Percentiles rank a stretch among this genome's conserved stretches.
Conservation (phyloP, 331 rosid genomes). For the Telfairia occidentalis region DNA sequence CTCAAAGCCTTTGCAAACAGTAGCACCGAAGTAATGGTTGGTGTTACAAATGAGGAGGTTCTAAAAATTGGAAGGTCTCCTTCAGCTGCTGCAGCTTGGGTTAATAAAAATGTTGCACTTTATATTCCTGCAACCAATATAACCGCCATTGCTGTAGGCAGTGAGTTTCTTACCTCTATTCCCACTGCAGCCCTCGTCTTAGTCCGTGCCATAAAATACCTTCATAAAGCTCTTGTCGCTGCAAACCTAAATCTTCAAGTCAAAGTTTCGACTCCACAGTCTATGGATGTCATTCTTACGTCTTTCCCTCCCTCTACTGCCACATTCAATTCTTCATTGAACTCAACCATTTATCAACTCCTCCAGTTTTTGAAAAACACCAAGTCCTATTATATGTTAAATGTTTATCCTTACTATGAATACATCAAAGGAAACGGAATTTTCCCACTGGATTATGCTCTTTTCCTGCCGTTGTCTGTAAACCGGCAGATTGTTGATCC, state of each 20-base stretch:
- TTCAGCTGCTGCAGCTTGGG: constrained; percentile 67
- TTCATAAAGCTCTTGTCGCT: constrained; percentile 66
- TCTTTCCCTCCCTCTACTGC: constrained; percentile 87
- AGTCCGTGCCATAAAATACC: constrained; percentile 66
- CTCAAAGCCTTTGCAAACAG: constrained; percentile 66
- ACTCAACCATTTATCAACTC: constrained; percentile 28
- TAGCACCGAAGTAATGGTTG: constrained; percentile 57
- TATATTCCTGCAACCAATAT: constrained; percentile 69
- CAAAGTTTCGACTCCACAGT: constrained; percentile 72
- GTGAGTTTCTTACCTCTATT: constrained; percentile 58
- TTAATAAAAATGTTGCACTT: constrained; percentile 63
- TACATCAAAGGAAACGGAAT: constrained; percentile 52
- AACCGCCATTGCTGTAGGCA: constrained; percentile 76
- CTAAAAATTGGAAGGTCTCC: constrained; percentile 61
- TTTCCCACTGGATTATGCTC: constrained; percentile 82
- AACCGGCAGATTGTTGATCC: constrained; percentile 90
- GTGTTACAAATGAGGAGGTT: constrained; percentile 63
- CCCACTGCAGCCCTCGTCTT: constrained; percentile 62
- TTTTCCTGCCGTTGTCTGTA: constrained; percentile 56
- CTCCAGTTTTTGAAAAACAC: constrained; percentile 79
- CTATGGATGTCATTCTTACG: constrained; percentile 57
- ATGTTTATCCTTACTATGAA: constrained; percentile 83
- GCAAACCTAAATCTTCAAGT: constrained; percentile 57
- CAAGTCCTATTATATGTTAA: constrained; percentile 73
- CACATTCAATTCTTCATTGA: constrained; percentile 54